Base-by-base conservation (phyloP, 352 stramenopile species). In the Thraustotheca clavata region DNA sequence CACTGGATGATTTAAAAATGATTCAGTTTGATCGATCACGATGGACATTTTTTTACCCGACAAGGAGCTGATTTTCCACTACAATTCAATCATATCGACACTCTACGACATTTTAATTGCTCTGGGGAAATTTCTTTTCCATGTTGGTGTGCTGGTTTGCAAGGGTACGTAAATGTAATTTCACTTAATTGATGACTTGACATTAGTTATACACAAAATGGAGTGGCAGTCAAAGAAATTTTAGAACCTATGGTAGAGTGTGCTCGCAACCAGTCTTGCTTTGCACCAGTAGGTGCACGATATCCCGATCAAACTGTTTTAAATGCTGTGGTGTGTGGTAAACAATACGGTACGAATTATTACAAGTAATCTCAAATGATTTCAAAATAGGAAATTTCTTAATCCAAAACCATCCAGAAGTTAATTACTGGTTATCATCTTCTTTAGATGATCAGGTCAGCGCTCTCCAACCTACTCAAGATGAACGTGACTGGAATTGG, bases 301-400 rank as follows among this genome's bases (percentile, higher is more conserved):
- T 52, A 52, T 27, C 46, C 46, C 46, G 46, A 52, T 27, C 46
- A 52, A 18, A 52, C 46, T 27, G 46, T 52, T 22, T 27, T 52
- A 8, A 52, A 52, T 18, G 46, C 46, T 18, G 46, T 27, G 22
- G 18, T 52, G 14, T 52, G 46, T 18, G 46, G 46, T 22, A 14
- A 33, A 22, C 14, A 16, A 27, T 8, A 52, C 18, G 46, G 18
- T 18, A 18, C 18, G 33, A 52, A 52, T 22, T 27, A 52, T n/a
- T n/a, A n/a, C n/a, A n/a, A n/a, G n/a, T n/a, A n/a, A n/a, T n/a
- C n/a, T n/a, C n/a, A n/a, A n/a, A n/a, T n/a, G n/a, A n/a, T n/a
- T n/a, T n/a, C n/a, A n/a, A n/a, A n/a, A n/a, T n/a, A n/a, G n/a
- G n/a, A n/a, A n/a, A n/a, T n/a, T n/a, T n/a, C 22, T 14, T 52